Evolutionary conservation across 140 eudicot genomes (phyloP), one percentile per base, ranked within the genome.

Genomic region (Stevia rebaudiana): DNA sequence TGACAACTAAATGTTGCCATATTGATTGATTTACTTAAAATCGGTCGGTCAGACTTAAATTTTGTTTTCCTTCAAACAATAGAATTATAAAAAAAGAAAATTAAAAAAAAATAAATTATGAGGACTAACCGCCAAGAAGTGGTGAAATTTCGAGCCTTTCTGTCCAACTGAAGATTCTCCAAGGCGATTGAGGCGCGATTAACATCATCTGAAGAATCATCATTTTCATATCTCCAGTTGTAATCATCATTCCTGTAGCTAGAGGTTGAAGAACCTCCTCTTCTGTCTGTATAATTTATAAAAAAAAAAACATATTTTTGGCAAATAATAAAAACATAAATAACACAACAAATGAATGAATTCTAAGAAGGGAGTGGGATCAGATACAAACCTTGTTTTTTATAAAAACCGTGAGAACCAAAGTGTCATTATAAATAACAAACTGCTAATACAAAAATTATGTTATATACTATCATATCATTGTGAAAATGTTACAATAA

Each of bases 121-220:
- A 76, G 48, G 19, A 78, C 84, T 49, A 24, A 92, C 98, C 96
- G 76, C 98, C 98, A 92, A 47, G 98, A 88, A 8, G 82, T 66
- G 64, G 95, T 85, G 22, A 85, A 59, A 67, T 83, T 84, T 35
- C 98, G 84, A 63, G 97, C 81, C 72, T 92, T 92, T 55, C 97
- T 75, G 55, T 92, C 98, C 90, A 92, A 61, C 63, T 92, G 95
- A 77, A 92, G 85, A 76, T 85, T 92, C 69, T 92, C 94, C 61
- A 92, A 50, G 50, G 97, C 90, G 65, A 79, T 56, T 17, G 98
- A 92, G 41, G 98, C 86, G 41, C 78, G 84, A 56, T 44, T 64
- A 48, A 88, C 78, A 44, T 88, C 97, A 43, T 92, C 95, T 53
- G 96, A 63, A 31, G 68, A 41, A 50, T 83, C 95, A 63, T 81